Evolutionary conservation across 1,139 yeast species (phyloP).

Genomic region (Lodderomyces oxycetoniae): DNA sequence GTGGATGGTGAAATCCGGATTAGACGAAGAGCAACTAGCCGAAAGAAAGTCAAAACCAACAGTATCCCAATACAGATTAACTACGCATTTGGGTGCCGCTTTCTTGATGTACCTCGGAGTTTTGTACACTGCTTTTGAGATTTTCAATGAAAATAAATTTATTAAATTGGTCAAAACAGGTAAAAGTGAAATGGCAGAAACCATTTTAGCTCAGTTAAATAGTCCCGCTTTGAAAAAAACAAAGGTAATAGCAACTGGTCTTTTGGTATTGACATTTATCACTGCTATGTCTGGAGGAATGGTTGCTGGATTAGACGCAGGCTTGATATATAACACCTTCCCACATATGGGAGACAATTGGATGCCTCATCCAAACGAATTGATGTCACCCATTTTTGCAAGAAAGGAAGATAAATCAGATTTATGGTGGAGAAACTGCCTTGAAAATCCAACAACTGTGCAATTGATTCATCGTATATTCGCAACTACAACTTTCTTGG

Average conservation of each 20-base stretch:
- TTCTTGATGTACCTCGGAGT: constrained; percentile 83
- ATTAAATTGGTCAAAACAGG: constrained; percentile 34
- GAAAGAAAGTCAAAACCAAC: constrained; percentile 90
- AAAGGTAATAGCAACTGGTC: constrained; percentile 49
- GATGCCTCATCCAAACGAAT: constrained; percentile 68
- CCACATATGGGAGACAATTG: constrained; percentile 91
- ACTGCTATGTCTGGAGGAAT: constrained; percentile 97
- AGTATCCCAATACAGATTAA: constrained; percentile 90
- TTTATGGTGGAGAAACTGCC: constrained; percentile 82
- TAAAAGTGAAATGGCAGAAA: constrained; percentile 36
- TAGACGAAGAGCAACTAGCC: constrained; percentile 72
- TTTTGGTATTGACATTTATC: constrained; percentile 66
- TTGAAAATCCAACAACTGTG: constrained; percentile 95
- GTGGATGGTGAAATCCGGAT: constrained; percentile 99
- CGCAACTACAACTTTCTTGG: constrained; percentile 75
- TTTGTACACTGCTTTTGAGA: constrained; percentile 83
- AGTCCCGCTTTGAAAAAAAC: constrained; percentile 54
- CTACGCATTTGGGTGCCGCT: constrained; percentile 94
- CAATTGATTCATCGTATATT: constrained; percentile 86
- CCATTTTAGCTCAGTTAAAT: constrained; percentile 46
- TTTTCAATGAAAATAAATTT: constrained; percentile 73
- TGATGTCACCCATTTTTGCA: constrained; percentile 71
- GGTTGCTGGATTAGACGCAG: constrained; percentile 98
- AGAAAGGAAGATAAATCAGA: constrained; percentile 67
- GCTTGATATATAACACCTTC: constrained; percentile 90